Evolutionary conservation across 345 rosid genomes (phyloP).

Genomic region (Populus tremula): DNA sequence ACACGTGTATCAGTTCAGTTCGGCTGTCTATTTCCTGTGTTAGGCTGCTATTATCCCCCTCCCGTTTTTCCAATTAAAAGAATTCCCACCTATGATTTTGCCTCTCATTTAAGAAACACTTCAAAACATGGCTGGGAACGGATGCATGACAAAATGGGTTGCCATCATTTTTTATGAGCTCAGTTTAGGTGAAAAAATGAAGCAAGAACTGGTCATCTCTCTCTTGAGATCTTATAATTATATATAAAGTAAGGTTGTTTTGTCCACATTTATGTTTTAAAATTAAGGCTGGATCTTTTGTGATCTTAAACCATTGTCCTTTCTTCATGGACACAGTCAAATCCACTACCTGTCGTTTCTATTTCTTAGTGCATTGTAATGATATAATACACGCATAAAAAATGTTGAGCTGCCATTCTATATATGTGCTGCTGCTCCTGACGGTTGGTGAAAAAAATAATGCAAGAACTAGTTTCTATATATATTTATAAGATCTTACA

Average conservation of each 20-base stretch:
- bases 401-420: constrained; percentile 1
- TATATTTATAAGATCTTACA: background rate
- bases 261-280: constrained; percentile 2
- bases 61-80: constrained; percentile 12
- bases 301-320: constrained; percentile 12
- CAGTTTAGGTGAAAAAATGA: constrained; percentile 20
- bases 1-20: constrained; percentile 37
- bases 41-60: constrained; percentile 41
- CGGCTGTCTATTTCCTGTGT: constrained; percentile 59
- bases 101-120: constrained; percentile 58
- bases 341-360: background rate
- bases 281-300: constrained; percentile 3
- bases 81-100: constrained; percentile 32
- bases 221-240: constrained; percentile 25
- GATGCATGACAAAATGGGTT: constrained; percentile 18
- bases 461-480: background rate
- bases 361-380: background rate
- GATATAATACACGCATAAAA: background rate
- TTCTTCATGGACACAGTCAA: background rate
- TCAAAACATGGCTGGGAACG: constrained; percentile 16
- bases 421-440: background rate
- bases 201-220: constrained; percentile 16
- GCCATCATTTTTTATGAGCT: constrained; percentile 36
- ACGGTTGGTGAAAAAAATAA: background rate
- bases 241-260: constrained; percentile 12